Conservation (phyloP, 768 basidiomycete genomes). For the Leucocoprinus leucothites region DNA sequence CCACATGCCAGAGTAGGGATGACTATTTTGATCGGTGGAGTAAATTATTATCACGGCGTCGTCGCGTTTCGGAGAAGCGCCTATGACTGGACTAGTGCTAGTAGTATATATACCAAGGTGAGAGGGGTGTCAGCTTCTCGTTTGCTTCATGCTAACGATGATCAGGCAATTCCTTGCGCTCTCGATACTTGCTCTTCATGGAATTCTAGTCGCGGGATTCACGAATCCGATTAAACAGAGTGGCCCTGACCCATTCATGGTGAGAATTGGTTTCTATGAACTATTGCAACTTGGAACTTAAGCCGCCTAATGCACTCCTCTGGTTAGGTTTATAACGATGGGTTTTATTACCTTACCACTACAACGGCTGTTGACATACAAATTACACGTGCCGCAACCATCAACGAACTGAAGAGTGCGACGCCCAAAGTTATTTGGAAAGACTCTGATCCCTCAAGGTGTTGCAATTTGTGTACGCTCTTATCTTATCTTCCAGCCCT, state of each 20-base stretch:
- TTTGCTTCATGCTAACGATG: too few relatives aligned
- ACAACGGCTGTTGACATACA: constrained; percentile 17
- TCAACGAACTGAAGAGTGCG: constrained; percentile 15
- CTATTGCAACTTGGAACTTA: not conserved
- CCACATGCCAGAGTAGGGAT: too few relatives aligned
- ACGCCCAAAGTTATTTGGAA: constrained; percentile 12
- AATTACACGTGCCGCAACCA: constrained; percentile 16
- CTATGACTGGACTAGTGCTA: too few relatives aligned
- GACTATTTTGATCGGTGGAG: too few relatives aligned
- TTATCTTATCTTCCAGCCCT: too few relatives aligned
- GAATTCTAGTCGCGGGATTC: not conserved
- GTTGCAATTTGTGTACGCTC: constrained; percentile 13
- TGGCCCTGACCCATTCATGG: constrained; percentile 18
- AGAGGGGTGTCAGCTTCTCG: too few relatives aligned
- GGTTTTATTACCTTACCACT: constrained; percentile 18
- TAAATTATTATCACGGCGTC: too few relatives aligned
- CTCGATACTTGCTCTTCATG: not conserved
- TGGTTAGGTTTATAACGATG: constrained; percentile 13
- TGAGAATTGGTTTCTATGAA: too few relatives aligned
- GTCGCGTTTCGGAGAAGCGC: too few relatives aligned
- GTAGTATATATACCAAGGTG: too few relatives aligned
- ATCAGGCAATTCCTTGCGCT: not conserved
- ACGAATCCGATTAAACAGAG: constrained; percentile 15
- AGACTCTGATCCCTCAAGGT: constrained; percentile 13
- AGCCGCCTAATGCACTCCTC: not conserved